Percentiles rank a stretch among this genome's conserved stretches.
Evolutionary conservation across 768 basidiomycete genomes (phyloP).

Genomic region (Chiua virens): DNA sequence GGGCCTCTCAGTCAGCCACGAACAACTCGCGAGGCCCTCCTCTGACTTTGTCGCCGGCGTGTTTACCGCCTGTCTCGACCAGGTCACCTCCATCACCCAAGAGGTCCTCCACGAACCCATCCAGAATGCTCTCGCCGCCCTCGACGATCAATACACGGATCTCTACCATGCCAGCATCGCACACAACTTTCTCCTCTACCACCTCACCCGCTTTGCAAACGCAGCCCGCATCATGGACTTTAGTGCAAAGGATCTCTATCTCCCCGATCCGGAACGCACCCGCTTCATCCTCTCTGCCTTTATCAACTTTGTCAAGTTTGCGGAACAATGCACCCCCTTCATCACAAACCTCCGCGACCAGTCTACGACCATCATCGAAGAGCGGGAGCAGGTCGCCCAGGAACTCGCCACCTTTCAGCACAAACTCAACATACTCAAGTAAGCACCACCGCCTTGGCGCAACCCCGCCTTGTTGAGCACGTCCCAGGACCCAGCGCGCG

Average conservation of each 20-base stretch:
- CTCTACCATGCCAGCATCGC: conserved; percentile 58
- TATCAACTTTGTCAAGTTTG: conserved; percentile 92
- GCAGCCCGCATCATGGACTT: conserved; percentile 80
- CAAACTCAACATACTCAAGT: conserved; percentile 60
- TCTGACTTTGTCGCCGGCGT: conserved; percentile 70
- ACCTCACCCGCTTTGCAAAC: conserved; percentile 71
- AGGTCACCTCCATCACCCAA: conserved; percentile 63
- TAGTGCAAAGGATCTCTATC: conserved; percentile 67
- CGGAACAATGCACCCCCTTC: conserved; percentile 67
- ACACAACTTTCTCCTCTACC: conserved; percentile 65
- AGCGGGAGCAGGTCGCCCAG: conserved; percentile 57
- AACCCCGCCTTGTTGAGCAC: neutral
- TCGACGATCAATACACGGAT: conserved; percentile 62
- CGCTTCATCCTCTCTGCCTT: conserved; percentile 79
- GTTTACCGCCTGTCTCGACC: conserved; percentile 69
- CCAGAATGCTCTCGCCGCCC: conserved; percentile 50
- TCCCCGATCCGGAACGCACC: conserved; percentile 75
- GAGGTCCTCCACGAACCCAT: conserved; percentile 60
- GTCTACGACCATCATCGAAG: conserved; percentile 54
- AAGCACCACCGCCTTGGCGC: conserved; percentile 14
- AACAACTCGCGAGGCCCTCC: conserved; percentile 67
- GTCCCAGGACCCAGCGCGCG: conserved; percentile 55
- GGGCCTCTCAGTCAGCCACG: conserved; percentile 64
- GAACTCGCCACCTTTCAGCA: conserved; percentile 50
- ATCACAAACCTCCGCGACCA: conserved; percentile 60